Evolutionary conservation across 139 green algal species (phyloP).

Genomic region (Trebouxia sp.): DNA sequence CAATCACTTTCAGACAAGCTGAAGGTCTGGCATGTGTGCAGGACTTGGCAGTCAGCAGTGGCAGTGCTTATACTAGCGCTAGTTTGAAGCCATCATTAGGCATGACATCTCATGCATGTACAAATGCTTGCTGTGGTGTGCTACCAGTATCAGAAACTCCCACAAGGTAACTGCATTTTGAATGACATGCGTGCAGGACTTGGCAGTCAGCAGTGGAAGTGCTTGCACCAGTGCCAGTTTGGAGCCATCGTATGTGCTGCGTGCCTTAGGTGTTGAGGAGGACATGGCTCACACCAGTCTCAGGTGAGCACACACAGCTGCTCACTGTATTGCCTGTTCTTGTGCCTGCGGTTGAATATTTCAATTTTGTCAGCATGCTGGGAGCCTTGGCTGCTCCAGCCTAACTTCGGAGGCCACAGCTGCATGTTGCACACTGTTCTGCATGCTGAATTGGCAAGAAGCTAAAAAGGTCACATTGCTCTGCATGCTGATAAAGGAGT

Average conservation of each 20-base stretch:
- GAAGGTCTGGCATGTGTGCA: constrained; percentile 41
- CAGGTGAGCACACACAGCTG: not conserved
- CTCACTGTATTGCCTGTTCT: not conserved
- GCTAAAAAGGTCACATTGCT: too few relatives aligned
- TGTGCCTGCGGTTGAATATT: not conserved
- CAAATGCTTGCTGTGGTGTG: too few relatives aligned
- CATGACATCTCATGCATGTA: too few relatives aligned
- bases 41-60: constrained; percentile 88
- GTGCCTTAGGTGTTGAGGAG: constrained; percentile 96
- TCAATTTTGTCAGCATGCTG: not conserved
- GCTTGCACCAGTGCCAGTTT: constrained; percentile 95
- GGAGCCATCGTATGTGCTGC: constrained; percentile 96
- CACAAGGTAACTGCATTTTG: too few relatives aligned
- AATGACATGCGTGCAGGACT: constrained; percentile 53
- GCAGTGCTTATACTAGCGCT: constrained; percentile 92
- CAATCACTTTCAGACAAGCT: too few relatives aligned
- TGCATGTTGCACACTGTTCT: too few relatives aligned
- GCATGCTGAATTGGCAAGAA: too few relatives aligned
- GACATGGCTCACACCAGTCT: constrained; percentile 96
- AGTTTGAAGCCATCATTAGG: constrained; percentile 94
- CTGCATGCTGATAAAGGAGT: too few relatives aligned
- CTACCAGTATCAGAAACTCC: too few relatives aligned
- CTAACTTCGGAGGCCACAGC: too few relatives aligned
- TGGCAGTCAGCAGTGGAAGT: constrained; percentile 87
- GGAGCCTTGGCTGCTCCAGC: too few relatives aligned